Evolutionary conservation across 78 protist species (phyloP).

Genomic region (Dictyostelium capitatum): DNA sequence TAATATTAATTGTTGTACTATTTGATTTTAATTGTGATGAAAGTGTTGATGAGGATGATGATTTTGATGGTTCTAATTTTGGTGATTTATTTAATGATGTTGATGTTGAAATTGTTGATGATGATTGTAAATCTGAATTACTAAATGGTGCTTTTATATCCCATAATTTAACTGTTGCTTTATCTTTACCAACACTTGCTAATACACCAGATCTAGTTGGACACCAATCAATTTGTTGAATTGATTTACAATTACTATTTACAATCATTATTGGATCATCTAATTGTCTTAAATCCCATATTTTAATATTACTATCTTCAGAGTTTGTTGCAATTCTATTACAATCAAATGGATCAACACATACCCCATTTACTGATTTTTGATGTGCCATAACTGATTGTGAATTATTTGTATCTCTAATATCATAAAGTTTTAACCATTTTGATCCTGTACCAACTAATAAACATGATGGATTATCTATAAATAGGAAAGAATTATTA

Average conservation of each 20-base stretch:
- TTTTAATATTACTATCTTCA: slow-evolving; percentile 72
- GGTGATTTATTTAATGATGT: background rate
- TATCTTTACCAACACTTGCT: slow-evolving; percentile 70
- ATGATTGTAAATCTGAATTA: slow-evolving; percentile 19
- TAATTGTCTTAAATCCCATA: slow-evolving; percentile 82
- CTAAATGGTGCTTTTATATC: slow-evolving; percentile 73
- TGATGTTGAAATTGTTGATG: background rate
- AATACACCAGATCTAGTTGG: slow-evolving; percentile 82
- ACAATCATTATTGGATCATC: slow-evolving; percentile 71
- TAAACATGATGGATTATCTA: slow-evolving; percentile 54
- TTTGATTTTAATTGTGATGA: background rate
- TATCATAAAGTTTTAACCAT: slow-evolving; percentile 81
- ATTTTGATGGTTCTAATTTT: background rate
- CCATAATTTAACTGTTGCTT: slow-evolving; percentile 55
- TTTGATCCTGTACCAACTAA: slow-evolving; percentile 71
- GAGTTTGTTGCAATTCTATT: slow-evolving; percentile 74
- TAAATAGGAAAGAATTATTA: too few relatives aligned
- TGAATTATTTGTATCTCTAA: slow-evolving; percentile 42
- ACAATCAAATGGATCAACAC: slow-evolving; percentile 78
- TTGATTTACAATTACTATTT: slow-evolving; percentile 67
- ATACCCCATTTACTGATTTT: slow-evolving; percentile 65
- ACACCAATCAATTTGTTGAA: slow-evolving; percentile 85
- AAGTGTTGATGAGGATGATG: background rate
- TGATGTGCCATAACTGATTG: slow-evolving; percentile 73
- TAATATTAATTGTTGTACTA: background rate